These are phyloP conservation scores for Vitis riparia DNA, from an alignment of 164 flowering plant genomes.

Conservation along the genomic window DNA sequence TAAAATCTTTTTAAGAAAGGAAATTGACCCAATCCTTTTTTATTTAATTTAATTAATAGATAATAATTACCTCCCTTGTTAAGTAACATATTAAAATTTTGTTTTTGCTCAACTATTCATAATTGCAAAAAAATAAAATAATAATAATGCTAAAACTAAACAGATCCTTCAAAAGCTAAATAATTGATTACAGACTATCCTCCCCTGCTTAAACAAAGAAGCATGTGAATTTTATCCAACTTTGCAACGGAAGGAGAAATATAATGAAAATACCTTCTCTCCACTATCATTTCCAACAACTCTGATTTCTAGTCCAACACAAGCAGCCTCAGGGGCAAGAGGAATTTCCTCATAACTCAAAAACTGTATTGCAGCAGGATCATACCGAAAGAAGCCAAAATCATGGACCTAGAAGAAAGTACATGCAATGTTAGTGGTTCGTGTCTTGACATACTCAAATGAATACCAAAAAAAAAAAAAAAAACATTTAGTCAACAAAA, in stretches of 20 bases:
- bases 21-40: too few relatives aligned
- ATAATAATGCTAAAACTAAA: not conserved
- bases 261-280: conserved; percentile 63
- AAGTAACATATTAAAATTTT: too few relatives aligned
- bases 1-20: too few relatives aligned
- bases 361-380: conserved; percentile 76
- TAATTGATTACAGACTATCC: not conserved
- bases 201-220: not conserved
- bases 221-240: not conserved
- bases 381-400: conserved; percentile 92
- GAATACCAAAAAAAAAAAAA: too few relatives aligned
- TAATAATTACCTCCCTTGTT: too few relatives aligned
- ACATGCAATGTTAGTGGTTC: conserved; percentile 2
- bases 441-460: too few relatives aligned
- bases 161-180: not conserved
- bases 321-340: conserved; percentile 90
- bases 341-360: conserved; percentile 86
- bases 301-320: conserved; percentile 93
- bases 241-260: not conserved
- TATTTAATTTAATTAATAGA: too few relatives aligned
- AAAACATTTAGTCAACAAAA: too few relatives aligned
- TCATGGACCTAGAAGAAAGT: conserved; percentile 73
- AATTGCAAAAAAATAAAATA: not conserved
- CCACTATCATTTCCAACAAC: conserved; percentile 99
- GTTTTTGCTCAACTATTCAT: not conserved